Evolutionary conservation across 805 yeast species (phyloP).

Genomic region (Ogataea parapolymorpha): DNA sequence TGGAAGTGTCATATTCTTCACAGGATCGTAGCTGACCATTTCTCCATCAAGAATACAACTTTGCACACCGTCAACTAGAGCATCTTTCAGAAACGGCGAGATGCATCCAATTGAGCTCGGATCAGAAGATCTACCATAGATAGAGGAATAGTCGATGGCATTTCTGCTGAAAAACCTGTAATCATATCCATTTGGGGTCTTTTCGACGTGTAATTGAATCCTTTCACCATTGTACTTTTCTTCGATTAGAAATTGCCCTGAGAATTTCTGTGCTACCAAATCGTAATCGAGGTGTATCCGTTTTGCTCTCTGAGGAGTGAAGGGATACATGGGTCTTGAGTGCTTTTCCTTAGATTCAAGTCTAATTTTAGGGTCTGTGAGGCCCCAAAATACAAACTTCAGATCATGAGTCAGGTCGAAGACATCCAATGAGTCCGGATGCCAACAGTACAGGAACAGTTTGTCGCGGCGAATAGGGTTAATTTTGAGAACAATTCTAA

Average conservation of each 20-base stretch:
- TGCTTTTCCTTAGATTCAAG: constrained; percentile 40
- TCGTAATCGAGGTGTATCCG: constrained; percentile 50
- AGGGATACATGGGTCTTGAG: constrained; percentile 50
- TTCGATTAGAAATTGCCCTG: constrained; percentile 59
- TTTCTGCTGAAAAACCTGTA: constrained; percentile 56
- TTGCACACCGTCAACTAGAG: constrained; percentile 28
- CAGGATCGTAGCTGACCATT: constrained; percentile 83
- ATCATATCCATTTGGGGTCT: constrained; percentile 37
- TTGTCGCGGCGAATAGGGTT: constrained; percentile 63
- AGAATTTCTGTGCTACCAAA: constrained; percentile 45
- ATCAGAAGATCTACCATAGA: constrained; percentile 50
- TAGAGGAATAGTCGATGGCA: constrained; percentile 66
- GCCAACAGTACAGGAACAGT: constrained; percentile 60
- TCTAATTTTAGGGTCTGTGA: constrained; percentile 47
- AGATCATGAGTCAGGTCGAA: constrained; percentile 65
- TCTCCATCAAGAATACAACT: constrained; percentile 77
- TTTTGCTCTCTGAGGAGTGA: constrained; percentile 73
- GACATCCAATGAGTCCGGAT: constrained; percentile 70
- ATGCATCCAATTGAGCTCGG: constrained; percentile 25
- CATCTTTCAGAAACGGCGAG: constrained; percentile 33
- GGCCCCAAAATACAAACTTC: constrained; percentile 53
- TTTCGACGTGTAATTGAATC: constrained; percentile 65
- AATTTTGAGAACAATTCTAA: constrained; percentile 60
- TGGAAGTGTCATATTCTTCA: constrained; percentile 55
- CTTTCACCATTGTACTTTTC: constrained; percentile 96